These are phyloP conservation scores for Waltergamsia citrina DNA, from an alignment of 2,329 filamentous ascomycete genomes.

Conservation along the genomic window DNA sequence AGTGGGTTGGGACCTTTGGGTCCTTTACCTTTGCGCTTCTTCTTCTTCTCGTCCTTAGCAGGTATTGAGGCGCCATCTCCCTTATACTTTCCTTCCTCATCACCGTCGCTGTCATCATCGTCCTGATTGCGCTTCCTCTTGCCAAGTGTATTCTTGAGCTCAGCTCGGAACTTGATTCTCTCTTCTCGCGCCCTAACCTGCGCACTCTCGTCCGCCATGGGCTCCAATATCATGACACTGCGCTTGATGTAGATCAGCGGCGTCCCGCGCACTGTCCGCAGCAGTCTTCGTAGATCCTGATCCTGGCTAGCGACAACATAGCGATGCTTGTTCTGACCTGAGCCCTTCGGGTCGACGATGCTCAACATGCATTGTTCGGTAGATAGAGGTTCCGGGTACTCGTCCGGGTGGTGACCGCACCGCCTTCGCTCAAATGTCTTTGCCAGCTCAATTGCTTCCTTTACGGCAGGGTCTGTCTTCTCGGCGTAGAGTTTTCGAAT, in stretches of 20 bases:
- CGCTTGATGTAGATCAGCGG: constrained; percentile 71
- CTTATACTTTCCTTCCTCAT: constrained; percentile 30
- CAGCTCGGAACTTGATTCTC: constrained; percentile 63
- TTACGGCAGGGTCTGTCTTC: constrained; percentile 41
- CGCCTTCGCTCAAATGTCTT: constrained; percentile 68
- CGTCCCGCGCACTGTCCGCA: constrained; percentile 61
- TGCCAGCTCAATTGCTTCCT: constrained; percentile 60
- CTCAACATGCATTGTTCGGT: constrained; percentile 60
- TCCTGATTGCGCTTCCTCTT: constrained; percentile 43
- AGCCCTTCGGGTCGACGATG: constrained; percentile 71
- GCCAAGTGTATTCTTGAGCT: constrained; percentile 42
- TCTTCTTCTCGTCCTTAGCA: constrained; percentile 24
- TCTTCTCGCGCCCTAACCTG: constrained; percentile 59
- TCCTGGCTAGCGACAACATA: constrained; percentile 74
- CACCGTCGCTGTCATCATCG: constrained; percentile 22
- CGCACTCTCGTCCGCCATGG: constrained; percentile 61
- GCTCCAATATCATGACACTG: constrained; percentile 63
- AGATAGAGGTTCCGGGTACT: constrained; percentile 61
- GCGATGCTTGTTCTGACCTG: constrained; percentile 63
- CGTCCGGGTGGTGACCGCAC: constrained; percentile 67
- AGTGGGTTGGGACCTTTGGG: constrained; percentile 64
- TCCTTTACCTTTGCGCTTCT: constrained; percentile 50
- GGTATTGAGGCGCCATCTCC: constrained; percentile 3
- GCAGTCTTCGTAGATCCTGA: constrained; percentile 47
- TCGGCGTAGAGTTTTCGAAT: constrained; percentile 69